Percentiles rank a stretch among this genome's conserved stretches.
Evolutionary conservation across 1,139 yeast species (phyloP).

Genomic region (Diutina mesorugosa): DNA sequence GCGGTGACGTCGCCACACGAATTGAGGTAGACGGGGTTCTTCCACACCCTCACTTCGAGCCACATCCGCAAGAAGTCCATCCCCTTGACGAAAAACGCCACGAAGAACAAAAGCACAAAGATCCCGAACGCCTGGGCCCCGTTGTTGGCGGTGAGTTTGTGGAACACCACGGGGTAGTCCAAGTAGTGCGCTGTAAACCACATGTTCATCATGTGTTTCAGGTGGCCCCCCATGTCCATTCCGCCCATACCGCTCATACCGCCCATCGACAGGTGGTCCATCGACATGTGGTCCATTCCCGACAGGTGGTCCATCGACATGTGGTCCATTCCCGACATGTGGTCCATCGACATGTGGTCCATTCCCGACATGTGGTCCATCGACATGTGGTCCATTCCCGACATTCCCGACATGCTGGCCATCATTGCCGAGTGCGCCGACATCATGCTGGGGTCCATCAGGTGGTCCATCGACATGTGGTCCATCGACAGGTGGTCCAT

Average conservation of each 20-base stretch:
- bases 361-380: background rate
- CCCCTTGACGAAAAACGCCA: slow-evolving; percentile 47
- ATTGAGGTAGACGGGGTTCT: slow-evolving; percentile 13
- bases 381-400: too few species aligned
- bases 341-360: too few species aligned
- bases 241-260: background rate
- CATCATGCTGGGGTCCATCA: background rate
- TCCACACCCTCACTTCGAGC: slow-evolving; percentile 54
- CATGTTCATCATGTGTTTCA: slow-evolving; percentile 36
- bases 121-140: slow-evolving; percentile 63
- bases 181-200: slow-evolving; percentile 37
- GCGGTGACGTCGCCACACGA: background rate
- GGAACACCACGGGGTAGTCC: slow-evolving; percentile 51
- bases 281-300: background rate
- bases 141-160: slow-evolving; percentile 33
- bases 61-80: slow-evolving; percentile 46
- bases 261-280: slow-evolving; percentile 4
- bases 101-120: slow-evolving; percentile 43
- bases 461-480: background rate
- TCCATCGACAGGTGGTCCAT: background rate
- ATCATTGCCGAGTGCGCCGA: background rate
- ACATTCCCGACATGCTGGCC: background rate
- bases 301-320: background rate
- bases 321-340: background rate
- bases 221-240: slow-evolving; percentile 10